Percentiles rank a stretch among this genome's conserved stretches.
These are phyloP conservation scores for Penicillium hesseltinei DNA, from an alignment of 2,329 filamentous ascomycete genomes.

Conservation along the genomic window DNA sequence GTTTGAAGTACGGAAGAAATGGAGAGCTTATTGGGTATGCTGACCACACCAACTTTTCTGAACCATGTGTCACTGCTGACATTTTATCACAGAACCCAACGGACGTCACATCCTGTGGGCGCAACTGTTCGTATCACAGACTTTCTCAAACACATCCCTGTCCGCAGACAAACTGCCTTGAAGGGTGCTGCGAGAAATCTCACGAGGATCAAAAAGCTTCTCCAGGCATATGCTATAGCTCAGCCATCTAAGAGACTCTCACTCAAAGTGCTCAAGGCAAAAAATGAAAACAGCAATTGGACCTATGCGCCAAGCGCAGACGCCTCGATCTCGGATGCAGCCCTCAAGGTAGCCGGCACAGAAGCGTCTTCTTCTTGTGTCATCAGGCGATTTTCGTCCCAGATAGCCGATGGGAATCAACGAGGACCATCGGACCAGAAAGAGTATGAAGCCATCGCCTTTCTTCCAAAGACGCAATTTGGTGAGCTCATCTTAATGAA, in stretches of 20 bases:
- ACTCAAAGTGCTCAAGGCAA: conserved; percentile 56
- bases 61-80: background rate
- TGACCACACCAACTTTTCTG: background rate
- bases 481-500: conserved; percentile 21
- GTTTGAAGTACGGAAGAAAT: conserved; percentile 50
- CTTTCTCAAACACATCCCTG: conserved; percentile 59
- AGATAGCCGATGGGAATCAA: background rate
- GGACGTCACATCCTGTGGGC: conserved; percentile 57
- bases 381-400: conserved; percentile 30
- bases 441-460: conserved; percentile 47
- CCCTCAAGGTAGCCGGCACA: conserved; percentile 55
- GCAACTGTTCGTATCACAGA: conserved; percentile 58
- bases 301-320: conserved; percentile 55
- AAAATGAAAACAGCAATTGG: conserved; percentile 62
- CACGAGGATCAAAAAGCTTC: conserved; percentile 50
- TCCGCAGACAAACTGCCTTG: conserved; percentile 55
- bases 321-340: conserved; percentile 52
- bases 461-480: conserved; percentile 50
- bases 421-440: background rate
- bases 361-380: conserved; percentile 54
- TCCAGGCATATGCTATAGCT: conserved; percentile 61
- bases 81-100: conserved; percentile 29
- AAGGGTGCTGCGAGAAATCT: conserved; percentile 53
- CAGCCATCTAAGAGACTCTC: conserved; percentile 56
- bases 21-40: conserved; percentile 50